Conservation (phyloP, 2,329 filamentous ascomycete species). For the Sordariomycetes sp. region DNA sequence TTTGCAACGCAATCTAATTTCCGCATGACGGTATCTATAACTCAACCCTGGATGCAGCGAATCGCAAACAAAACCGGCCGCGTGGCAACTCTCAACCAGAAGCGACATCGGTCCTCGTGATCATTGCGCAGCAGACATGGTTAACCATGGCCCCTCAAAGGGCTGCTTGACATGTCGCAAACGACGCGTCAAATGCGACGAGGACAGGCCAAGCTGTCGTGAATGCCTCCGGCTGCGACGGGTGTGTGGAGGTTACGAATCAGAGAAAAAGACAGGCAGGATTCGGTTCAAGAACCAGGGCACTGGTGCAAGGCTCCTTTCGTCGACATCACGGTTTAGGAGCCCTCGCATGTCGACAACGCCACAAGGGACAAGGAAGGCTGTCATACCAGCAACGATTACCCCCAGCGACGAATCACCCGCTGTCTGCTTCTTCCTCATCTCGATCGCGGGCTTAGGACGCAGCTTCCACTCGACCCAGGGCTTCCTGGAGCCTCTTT, state of each 20-base stretch:
- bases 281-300: conserved; percentile 8
- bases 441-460: conserved; percentile 7
- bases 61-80: conserved; percentile 6
- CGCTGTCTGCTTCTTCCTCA: conserved; percentile 8
- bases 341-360: conserved; percentile 5
- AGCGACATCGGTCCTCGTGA: conserved; percentile 5
- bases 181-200: conserved; percentile 10
- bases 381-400: conserved; percentile 7
- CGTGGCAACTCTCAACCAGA: conserved; percentile 5
- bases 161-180: conserved; percentile 9
- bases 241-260: conserved; percentile 8
- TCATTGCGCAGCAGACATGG: conserved; percentile 8
- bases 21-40: neutral
- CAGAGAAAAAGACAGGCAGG: conserved; percentile 5
- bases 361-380: conserved; percentile 4
- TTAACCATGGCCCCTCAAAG: conserved; percentile 9
- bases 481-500: conserved; percentile 8
- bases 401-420: conserved; percentile 8
- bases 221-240: conserved; percentile 8
- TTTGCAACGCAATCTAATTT: neutral
- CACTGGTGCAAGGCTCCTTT: conserved; percentile 3
- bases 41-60: neutral
- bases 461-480: conserved; percentile 9
- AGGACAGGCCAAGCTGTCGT: conserved; percentile 7
- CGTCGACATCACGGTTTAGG: conserved; percentile 7